Base-by-base conservation (phyloP, 2,329 filamentous ascomycete genomes). In the Dryadomyces quercivorus region DNA sequence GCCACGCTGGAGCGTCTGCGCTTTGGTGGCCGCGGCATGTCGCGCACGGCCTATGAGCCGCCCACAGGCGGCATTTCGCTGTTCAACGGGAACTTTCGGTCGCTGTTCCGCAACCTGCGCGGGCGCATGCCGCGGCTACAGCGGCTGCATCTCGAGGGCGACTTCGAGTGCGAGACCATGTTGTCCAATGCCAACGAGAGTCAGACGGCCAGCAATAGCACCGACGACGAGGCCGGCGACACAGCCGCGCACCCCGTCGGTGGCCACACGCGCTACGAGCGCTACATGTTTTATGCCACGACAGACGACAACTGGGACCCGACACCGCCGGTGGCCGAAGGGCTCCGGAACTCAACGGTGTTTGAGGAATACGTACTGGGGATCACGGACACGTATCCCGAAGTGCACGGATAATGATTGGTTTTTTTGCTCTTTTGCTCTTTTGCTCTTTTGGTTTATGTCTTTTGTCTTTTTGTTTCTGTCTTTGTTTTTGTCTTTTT, bases 1-100 rank as follows among this genome's bases (percentile, higher is more conserved):
- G 48, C 61, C 5, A 70, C 69, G 0, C 64, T 76, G 31, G 61
- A 64, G 47, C 66, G 69, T 1, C 61, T 76, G 8, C 70, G 72
- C 3, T 66, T 77, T 10, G 75, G 74, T 18, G 72, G 72, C 4
- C 65, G 67, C 18, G 73, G 73, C 5, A 60, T 72, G 13, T 69
- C 68, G 44, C 67, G 67, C 15, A 46, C 42, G 34, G 7, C 42
- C 9, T 36, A 18, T 20, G 52, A 55, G 43, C n/a, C 52, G 45
- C 67, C 68, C 20, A 67, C 68, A 21, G 73, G 73, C 18, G 74
- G 74, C 13, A 63, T 76, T 36, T 68, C 71, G 53, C 64, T 77
- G 12, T 68, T 67, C 54, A 66, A 70, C 43, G 75, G 75, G 7
- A 71, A 67, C 0, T 75, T 73, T 58, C 64, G 66, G 52, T 69